phyloP scores from a whole-genome alignment of 495 filamentous ascomycete genomes.

The Gamarada debralockiae region DNA sequence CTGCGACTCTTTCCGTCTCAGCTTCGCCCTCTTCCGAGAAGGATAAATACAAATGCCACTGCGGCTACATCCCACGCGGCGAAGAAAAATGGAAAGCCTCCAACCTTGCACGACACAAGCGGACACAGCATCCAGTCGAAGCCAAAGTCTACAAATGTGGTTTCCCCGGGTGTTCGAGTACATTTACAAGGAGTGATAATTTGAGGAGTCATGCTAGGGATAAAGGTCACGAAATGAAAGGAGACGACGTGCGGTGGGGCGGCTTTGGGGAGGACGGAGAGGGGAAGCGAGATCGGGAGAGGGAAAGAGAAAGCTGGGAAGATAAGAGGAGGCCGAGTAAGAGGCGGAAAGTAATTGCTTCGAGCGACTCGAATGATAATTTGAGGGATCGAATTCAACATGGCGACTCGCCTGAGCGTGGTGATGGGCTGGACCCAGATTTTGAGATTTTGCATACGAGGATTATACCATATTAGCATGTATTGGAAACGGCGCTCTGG shows the following conservation, averaged over 20 bases:
- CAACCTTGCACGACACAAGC: slow-evolving; percentile 22
- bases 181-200: slow-evolving; percentile 22
- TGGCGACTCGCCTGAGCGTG: too few relatives aligned
- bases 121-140: slow-evolving; percentile 19
- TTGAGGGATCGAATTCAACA: too few relatives aligned
- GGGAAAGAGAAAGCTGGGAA: too few relatives aligned
- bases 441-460: too few relatives aligned
- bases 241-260: too few relatives aligned
- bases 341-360: not conserved
- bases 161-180: slow-evolving; percentile 15
- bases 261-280: too few relatives aligned
- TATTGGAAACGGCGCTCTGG: too few relatives aligned
- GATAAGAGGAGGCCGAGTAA: not conserved
- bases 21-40: not conserved
- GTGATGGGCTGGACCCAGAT: too few relatives aligned
- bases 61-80: slow-evolving; percentile 16
- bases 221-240: slow-evolving; percentile 15
- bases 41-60: slow-evolving; percentile 15
- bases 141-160: slow-evolving; percentile 8
- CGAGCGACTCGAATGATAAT: too few relatives aligned
- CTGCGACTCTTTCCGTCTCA: not conserved
- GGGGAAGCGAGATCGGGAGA: too few relatives aligned
- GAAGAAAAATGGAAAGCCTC: slow-evolving; percentile 25
- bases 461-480: too few relatives aligned
- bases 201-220: slow-evolving; percentile 22